Evolutionary conservation across 805 yeast species (phyloP), one percentile per base, ranked within the genome.

Genomic region (Wickerhamomyces chambardii): DNA sequence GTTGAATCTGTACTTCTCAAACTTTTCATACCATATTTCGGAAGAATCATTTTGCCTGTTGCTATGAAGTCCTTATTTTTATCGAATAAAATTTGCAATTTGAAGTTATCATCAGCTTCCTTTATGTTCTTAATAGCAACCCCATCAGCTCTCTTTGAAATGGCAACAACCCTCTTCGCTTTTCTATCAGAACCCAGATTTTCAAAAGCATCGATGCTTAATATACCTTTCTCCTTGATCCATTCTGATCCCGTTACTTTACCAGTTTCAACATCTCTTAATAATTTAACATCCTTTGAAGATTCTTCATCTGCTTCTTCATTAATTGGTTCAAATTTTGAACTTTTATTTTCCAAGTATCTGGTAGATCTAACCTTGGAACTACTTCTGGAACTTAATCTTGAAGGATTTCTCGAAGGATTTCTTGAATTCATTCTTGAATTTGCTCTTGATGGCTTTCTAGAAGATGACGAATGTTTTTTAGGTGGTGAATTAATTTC

Each of bases 41-140:
- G 87, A 22, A 85, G 59, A 38, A 75, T 75, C 38, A 84, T 61
- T 46, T 83, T 63, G 4, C 95, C 95, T 22, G 81, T 75, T 1
- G 90, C 94, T 36, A 79, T 71, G 40, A 69, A 70, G 34, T 75
- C 81, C 36, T 70, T 63, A 45, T 77, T 74, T 38, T 67, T 68
- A 46, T 78, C 78, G 43, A 81, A 84, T 32, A 83, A 59, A 6
- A 79, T 70, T 0, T 82, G 78, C 4, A 84, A 58, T 36, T 70
- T 66, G 54, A 74, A 84, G 38, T 70, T 68, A 39, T 79, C 76
- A 34, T 68, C 63, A 25, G 61, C 12, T 74, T 70, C 17, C 70
- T 63, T 25, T 70, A 63, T 6, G 84, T 77, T 0, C 82, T 76
- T 73, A n/a, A n/a, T n/a, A n/a, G n/a, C n/a, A n/a, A n/a, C n/a